These are phyloP conservation scores for Coccomyxa sp. DNA, from an alignment of 139 green algal species.

Conservation along the genomic window DNA sequence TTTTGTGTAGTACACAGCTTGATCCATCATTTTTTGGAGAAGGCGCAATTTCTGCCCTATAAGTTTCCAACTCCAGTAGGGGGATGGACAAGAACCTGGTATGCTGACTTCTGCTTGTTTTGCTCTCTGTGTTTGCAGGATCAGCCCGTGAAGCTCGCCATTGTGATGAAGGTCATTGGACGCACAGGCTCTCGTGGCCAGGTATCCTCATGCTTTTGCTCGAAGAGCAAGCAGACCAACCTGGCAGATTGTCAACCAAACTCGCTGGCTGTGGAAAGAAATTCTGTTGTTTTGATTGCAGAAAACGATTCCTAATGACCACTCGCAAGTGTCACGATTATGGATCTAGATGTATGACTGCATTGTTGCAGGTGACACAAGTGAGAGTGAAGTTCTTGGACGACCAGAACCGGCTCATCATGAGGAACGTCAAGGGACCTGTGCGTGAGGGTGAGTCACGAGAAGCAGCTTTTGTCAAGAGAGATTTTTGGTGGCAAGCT, in stretches of 20 bases:
- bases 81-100: no score
- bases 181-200: constrained; percentile 95
- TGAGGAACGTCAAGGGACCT: constrained; percentile 99
- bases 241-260: no score
- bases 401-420: constrained; percentile 97
- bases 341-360: neutral
- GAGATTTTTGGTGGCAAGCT: neutral
- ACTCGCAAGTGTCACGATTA: no score
- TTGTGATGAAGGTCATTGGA: constrained; percentile 99
- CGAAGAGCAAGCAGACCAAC: no score
- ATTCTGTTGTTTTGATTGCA: no score
- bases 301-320: no score
- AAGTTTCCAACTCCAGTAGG: no score
- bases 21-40: no score
- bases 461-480: neutral
- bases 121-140: constrained; percentile 50
- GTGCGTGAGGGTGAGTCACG: constrained; percentile 84
- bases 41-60: no score
- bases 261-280: no score
- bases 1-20: no score
- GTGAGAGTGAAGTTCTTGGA: constrained; percentile 99
- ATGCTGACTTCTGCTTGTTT: no score
- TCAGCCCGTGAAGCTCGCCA: constrained; percentile 91
- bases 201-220: constrained; percentile 37
- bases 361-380: constrained; percentile 87